Evolutionary conservation across 805 yeast species (phyloP).

Genomic region (Ogataea polymorpha): DNA sequence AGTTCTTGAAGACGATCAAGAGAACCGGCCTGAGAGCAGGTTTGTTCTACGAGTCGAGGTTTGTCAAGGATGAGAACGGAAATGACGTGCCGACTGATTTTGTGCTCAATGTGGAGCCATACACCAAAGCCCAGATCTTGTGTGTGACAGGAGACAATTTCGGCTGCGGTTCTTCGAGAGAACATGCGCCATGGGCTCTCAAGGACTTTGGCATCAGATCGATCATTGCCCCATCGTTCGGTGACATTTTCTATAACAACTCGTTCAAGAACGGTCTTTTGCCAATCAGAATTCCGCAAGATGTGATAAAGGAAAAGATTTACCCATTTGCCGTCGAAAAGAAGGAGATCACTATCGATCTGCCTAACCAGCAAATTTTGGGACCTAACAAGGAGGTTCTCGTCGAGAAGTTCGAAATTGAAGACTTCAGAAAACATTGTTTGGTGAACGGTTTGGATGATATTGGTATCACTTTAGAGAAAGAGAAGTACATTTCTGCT

Average conservation of each 20-base stretch:
- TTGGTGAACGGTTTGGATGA: constrained; percentile 93
- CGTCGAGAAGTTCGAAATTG: constrained; percentile 82
- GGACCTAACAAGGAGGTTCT: constrained; percentile 68
- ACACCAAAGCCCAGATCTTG: constrained; percentile 72
- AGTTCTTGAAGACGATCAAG: constrained; percentile 94
- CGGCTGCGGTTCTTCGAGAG: constrained; percentile 99
- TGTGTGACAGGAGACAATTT: constrained; percentile 95
- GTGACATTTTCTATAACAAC: constrained; percentile 97
- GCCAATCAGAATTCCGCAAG: constrained; percentile 88
- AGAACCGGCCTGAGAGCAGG: constrained; percentile 91
- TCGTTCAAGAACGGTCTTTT: constrained; percentile 93
- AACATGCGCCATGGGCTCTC: constrained; percentile 99
- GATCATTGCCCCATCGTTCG: constrained; percentile 96
- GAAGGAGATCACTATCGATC: constrained; percentile 68
- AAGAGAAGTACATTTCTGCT: constrained; percentile 69
- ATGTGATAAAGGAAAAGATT: constrained; percentile 65
- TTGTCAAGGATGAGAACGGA: constrained; percentile 63
- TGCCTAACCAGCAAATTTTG: constrained; percentile 78
- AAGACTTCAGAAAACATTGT: constrained; percentile 91
- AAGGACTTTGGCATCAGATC: constrained; percentile 96
- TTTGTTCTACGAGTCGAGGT: constrained; percentile 88
- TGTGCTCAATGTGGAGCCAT: constrained; percentile 81
- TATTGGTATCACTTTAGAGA: constrained; percentile 90
- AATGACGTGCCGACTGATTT: constrained; percentile 85
- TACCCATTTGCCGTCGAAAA: constrained; percentile 80